Percentiles rank a stretch among this genome's conserved stretches.
These are phyloP conservation scores for Sugiyamaella neomexicana DNA, from an alignment of 1,139 yeast species.

Conservation along the genomic window DNA sequence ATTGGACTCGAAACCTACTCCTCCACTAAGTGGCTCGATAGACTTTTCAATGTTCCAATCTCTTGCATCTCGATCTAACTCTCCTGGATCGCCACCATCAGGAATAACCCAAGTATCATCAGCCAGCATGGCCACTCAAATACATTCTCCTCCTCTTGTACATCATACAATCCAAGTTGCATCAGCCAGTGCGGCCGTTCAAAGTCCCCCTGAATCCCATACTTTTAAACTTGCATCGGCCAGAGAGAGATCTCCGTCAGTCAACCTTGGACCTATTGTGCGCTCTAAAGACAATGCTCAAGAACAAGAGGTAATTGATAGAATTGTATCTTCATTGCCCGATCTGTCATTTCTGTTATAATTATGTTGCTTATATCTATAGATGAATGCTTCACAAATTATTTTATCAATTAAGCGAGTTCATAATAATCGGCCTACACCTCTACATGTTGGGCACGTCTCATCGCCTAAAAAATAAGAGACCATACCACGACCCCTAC, in stretches of 20 bases:
- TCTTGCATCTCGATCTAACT: neutral
- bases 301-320: conserved; percentile 28
- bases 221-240: no score
- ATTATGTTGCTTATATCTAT: neutral
- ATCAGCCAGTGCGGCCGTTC: neutral
- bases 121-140: neutral
- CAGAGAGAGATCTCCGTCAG: neutral
- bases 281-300: conserved; percentile 15
- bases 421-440: conserved; percentile 56
- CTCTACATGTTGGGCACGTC: conserved; percentile 52
- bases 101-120: neutral
- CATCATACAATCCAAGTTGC: neutral
- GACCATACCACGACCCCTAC: conserved; percentile 68
- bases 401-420: neutral
- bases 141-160: neutral
- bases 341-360: conserved; percentile 30
- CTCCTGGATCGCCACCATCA: neutral
- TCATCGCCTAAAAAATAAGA: conserved; percentile 37
- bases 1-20: no score
- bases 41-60: conserved; percentile 12
- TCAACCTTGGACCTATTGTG: conserved; percentile 4
- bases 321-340: conserved; percentile 32
- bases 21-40: neutral
- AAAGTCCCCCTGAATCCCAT: no score
- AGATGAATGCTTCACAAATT: neutral